Evolutionary conservation across 345 rosid species (phyloP).

Genomic region (Euclidium syriacum): DNA sequence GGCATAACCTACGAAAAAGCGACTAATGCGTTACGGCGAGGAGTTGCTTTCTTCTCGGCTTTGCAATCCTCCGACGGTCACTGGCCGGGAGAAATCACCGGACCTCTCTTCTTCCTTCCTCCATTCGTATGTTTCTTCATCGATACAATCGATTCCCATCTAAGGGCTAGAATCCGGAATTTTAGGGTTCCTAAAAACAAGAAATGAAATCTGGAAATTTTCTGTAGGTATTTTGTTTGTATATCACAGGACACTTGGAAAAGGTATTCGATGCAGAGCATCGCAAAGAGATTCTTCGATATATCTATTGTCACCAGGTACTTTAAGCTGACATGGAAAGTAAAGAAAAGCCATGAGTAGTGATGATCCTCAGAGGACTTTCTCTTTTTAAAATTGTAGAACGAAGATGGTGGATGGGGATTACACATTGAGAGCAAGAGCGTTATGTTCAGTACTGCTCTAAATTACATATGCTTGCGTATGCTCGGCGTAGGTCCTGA

Average conservation of each 20-base stretch:
- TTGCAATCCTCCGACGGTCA: constrained; percentile 42
- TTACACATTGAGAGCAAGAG: constrained; percentile 63
- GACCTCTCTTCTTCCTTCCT: constrained; percentile 35
- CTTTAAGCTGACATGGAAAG: not conserved
- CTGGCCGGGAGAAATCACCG: constrained; percentile 41
- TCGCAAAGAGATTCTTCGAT: constrained; percentile 18
- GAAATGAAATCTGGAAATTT: not conserved
- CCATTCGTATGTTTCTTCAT: constrained; percentile 10
- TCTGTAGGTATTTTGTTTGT: constrained; percentile 12
- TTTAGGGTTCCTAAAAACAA: too few relatives aligned
- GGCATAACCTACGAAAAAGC: constrained; percentile 28
- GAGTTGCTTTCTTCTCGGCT: constrained; percentile 27
- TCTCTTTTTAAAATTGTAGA: constrained; percentile 21
- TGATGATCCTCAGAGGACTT: not conserved
- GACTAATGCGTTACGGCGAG: constrained; percentile 27
- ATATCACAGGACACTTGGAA: constrained; percentile 1
- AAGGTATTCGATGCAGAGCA: constrained; percentile 1
- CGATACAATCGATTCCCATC: not conserved
- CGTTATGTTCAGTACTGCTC: constrained; percentile 48
- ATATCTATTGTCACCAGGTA: constrained; percentile 22
- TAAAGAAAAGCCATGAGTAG: not conserved
- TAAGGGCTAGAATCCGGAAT: too few relatives aligned
- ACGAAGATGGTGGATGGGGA: constrained; percentile 82
- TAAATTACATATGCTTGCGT: constrained; percentile 51
- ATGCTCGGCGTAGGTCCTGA: constrained; percentile 42